phyloP scores from a whole-genome alignment of 2,329 filamentous ascomycete species.

The Cercospora zeina region DNA sequence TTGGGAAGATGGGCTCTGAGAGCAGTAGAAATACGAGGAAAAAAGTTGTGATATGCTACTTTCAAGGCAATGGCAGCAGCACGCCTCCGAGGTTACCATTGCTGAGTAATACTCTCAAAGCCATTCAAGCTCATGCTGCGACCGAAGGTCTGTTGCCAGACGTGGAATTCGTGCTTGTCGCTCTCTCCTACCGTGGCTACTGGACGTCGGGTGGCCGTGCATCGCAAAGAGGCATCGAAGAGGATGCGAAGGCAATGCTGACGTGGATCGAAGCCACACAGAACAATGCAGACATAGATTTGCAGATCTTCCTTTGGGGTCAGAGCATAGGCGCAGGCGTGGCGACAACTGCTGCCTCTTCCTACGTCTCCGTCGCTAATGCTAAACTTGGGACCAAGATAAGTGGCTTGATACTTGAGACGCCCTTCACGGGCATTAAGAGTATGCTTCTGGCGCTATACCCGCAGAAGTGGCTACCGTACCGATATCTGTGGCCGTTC shows the following conservation, averaged over 20 bases:
- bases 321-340: slow-evolving; percentile 75
- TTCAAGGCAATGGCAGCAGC: slow-evolving; percentile 52
- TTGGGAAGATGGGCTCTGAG: slow-evolving; percentile 43
- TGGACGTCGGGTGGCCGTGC: slow-evolving; percentile 75
- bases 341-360: slow-evolving; percentile 61
- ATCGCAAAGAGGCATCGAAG: slow-evolving; percentile 68
- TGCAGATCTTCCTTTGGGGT: slow-evolving; percentile 66
- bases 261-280: slow-evolving; percentile 58
- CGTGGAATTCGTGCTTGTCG: slow-evolving; percentile 45
- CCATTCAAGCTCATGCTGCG: slow-evolving; percentile 39
- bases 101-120: slow-evolving; percentile 49
- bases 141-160: slow-evolving; percentile 11
- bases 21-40: slow-evolving; percentile 17
- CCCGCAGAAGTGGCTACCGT: slow-evolving; percentile 77
- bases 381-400: slow-evolving; percentile 33
- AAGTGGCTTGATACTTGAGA: slow-evolving; percentile 66
- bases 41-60: slow-evolving; percentile 49
- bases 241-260: slow-evolving; percentile 66
- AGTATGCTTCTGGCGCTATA: slow-evolving; percentile 72
- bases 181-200: slow-evolving; percentile 66
- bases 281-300: slow-evolving; percentile 37
- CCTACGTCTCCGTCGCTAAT: slow-evolving; percentile 45
- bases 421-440: slow-evolving; percentile 69
- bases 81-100: slow-evolving; percentile 50
- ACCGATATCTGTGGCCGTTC: slow-evolving; percentile 72